Percentiles rank a stretch among this genome's conserved stretches.
phyloP scores from a whole-genome alignment of 768 basidiomycete species.

The Neoboletus brunneissimus region DNA sequence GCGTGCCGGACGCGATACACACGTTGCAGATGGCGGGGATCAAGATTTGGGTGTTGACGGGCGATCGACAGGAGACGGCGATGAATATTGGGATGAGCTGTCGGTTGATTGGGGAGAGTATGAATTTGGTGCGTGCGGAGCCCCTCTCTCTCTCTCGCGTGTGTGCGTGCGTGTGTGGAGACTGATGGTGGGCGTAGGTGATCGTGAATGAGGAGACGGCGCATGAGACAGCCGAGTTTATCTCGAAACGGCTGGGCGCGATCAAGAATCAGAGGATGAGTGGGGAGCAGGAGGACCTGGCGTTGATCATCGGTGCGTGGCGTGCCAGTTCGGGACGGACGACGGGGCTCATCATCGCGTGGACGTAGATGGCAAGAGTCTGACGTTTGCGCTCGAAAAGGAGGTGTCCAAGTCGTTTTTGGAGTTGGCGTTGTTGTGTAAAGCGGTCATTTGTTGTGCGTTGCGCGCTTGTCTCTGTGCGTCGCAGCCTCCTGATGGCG shows the following conservation, averaged over 20 bases:
- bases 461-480: not conserved
- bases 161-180: not conserved
- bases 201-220: constrained; percentile 90
- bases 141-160: too few relatives aligned
- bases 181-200: constrained; percentile 27
- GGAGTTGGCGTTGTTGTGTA: constrained; percentile 96
- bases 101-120: constrained; percentile 93
- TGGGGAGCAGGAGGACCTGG: constrained; percentile 93
- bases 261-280: constrained; percentile 90
- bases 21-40: constrained; percentile 98
- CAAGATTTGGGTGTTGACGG: constrained; percentile 99
- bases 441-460: constrained; percentile 96
- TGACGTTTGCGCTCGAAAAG: constrained; percentile 91
- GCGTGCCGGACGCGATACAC: constrained; percentile 97
- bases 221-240: constrained; percentile 78
- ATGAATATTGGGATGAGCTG: constrained; percentile 99
- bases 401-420: constrained; percentile 86
- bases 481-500: not conserved
- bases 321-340: not conserved
- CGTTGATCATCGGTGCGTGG: constrained; percentile 82
- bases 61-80: constrained; percentile 97
- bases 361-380: constrained; percentile 83
- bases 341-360: not conserved
- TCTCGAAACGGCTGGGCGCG: constrained; percentile 84
- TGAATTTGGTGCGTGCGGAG: too few relatives aligned